phyloP scores from a whole-genome alignment of 1,284 basidiomycete genomes.

The Puccinia polysora region DNA sequence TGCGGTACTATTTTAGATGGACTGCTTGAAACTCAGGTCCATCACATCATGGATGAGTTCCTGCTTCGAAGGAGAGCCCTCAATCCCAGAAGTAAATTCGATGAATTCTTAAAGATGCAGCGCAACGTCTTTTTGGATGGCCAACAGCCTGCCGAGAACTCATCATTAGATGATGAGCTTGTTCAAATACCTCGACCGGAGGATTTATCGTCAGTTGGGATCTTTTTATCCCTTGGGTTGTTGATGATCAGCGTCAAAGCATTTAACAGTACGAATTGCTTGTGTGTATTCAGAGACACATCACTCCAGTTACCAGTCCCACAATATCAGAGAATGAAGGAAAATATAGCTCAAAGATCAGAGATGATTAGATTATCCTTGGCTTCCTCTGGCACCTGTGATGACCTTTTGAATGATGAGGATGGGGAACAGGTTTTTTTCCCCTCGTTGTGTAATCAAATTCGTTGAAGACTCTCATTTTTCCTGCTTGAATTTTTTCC shows the following conservation, averaged over 20 bases:
- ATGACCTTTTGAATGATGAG: constrained; percentile 18
- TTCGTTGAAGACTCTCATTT: not conserved
- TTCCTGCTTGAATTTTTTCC: not conserved
- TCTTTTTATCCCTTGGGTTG: too few relatives aligned
- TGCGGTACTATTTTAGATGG: not conserved
- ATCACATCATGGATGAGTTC: constrained; percentile 19
- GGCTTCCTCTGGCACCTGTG: not conserved
- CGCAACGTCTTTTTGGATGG: not conserved
- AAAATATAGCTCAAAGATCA: not conserved
- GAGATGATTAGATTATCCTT: not conserved
- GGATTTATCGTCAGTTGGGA: constrained; percentile 32
- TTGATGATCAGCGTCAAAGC: too few relatives aligned
- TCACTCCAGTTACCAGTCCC: not conserved
- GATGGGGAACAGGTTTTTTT: constrained; percentile 1
- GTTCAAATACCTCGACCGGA: constrained; percentile 16
- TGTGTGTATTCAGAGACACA: constrained; percentile 1
- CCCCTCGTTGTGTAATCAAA: too few relatives aligned
- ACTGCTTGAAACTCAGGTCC: constrained; percentile 19
- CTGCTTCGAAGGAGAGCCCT: not conserved
- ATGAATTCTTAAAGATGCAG: not conserved
- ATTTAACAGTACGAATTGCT: not conserved
- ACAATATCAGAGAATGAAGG: constrained; percentile 21
- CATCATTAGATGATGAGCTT: not conserved
- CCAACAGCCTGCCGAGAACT: constrained; percentile 18
- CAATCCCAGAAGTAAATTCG: not conserved